These are phyloP conservation scores for Boeremia exigua DNA, from an alignment of 2,329 filamentous ascomycete genomes.

Conservation along the genomic window DNA sequence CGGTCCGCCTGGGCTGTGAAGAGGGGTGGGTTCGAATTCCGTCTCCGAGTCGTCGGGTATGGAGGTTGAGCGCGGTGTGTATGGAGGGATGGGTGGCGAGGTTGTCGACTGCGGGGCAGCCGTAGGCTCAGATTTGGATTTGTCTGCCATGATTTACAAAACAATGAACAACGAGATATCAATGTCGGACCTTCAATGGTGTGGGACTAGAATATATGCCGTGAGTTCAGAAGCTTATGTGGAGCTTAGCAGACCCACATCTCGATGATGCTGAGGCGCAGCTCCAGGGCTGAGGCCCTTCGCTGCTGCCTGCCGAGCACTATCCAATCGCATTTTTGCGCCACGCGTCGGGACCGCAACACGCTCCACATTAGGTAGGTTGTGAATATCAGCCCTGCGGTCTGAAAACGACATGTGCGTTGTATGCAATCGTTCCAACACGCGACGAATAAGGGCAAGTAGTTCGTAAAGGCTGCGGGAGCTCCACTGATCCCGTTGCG, in stretches of 20 bases:
- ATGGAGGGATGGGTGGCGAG: slow-evolving; percentile 24
- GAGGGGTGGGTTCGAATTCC: slow-evolving; percentile 40
- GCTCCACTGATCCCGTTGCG: too few relatives aligned
- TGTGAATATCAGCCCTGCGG: too few relatives aligned
- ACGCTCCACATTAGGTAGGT: background rate
- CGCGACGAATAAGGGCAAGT: background rate
- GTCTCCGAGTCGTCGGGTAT: slow-evolving; percentile 43
- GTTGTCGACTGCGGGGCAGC: slow-evolving; percentile 18
- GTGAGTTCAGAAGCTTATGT: background rate
- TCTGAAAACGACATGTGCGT: too few relatives aligned
- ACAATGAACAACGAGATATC: background rate
- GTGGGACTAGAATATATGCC: slow-evolving; percentile 5
- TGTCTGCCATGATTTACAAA: slow-evolving; percentile 28
- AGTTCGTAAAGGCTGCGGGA: too few relatives aligned
- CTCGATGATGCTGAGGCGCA: slow-evolving; percentile 16
- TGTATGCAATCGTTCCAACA: background rate
- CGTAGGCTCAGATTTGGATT: slow-evolving; percentile 18
- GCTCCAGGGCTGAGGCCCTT: slow-evolving; percentile 8
- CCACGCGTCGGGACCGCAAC: slow-evolving; percentile 7
- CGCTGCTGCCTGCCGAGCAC: slow-evolving; percentile 11
- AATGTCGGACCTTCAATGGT: background rate
- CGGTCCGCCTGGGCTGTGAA: slow-evolving; percentile 39
- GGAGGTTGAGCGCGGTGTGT: slow-evolving; percentile 38
- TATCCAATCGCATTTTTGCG: slow-evolving; percentile 4
- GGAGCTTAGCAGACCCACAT: slow-evolving; percentile 2